These are phyloP conservation scores for Ajuga chamaepitys DNA, from an alignment of 257 asterid genomes.

Conservation along the genomic window DNA sequence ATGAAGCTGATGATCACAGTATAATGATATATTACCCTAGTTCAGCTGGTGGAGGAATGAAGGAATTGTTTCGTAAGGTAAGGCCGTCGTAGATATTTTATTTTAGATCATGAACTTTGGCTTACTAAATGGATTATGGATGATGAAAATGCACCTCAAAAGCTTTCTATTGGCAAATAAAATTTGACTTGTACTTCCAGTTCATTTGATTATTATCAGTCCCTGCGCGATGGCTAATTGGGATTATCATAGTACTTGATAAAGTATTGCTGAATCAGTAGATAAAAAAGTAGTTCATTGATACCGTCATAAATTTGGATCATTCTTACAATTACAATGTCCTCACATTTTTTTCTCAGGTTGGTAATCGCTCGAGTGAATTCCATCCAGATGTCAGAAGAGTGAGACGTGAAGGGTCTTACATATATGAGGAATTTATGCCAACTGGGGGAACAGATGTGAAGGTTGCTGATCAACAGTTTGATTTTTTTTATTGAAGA, in stretches of 20 bases:
- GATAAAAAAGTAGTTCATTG: neutral
- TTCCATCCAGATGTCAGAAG: constrained; percentile 95
- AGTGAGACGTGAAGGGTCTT: constrained; percentile 98
- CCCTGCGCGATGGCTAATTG: neutral
- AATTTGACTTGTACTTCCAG: neutral
- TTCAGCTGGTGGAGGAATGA: constrained; percentile 99
- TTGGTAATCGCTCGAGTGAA: constrained; percentile 97
- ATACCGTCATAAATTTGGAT: neutral
- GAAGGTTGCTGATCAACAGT: constrained; percentile 45
- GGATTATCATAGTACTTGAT: neutral
- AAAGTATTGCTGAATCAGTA: too few relatives aligned
- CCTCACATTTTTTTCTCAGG: constrained; percentile 38
- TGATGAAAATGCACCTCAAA: too few relatives aligned
- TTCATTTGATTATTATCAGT: neutral
- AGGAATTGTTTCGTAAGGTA: constrained; percentile 93
- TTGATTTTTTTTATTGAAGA: neutral
- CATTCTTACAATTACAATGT: neutral
- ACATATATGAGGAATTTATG: constrained; percentile 98
- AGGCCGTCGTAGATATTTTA: constrained; percentile 10
- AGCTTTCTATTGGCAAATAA: neutral
- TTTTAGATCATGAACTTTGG: neutral
- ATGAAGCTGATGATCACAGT: constrained; percentile 92
- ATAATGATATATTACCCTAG: constrained; percentile 97
- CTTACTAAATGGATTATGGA: neutral
- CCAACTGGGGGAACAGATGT: constrained; percentile 99